Base-by-base conservation (phyloP, 805 yeast genomes). In the Ogataea ganodermae region DNA sequence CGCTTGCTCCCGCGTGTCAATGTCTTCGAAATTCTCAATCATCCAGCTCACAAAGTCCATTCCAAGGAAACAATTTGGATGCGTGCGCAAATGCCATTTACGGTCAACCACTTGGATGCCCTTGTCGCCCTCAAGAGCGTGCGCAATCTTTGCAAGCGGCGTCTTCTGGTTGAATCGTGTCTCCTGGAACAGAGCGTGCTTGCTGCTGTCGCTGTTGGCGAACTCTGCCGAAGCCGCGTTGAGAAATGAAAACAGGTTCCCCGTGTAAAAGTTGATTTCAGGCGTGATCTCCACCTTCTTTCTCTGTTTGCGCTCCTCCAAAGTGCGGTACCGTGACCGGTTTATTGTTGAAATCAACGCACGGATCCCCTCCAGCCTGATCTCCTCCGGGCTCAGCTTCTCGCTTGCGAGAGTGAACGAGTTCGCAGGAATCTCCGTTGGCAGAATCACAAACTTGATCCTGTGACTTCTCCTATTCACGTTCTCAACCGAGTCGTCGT, bases 331-430 rank as follows among this genome's bases (percentile, higher is more conserved):
- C 38, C 75, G 71, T 2, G 84, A 78, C 52, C 82, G 75, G 53
- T 84, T 83, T 12, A 90, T 77, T 23, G 79, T 66, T 1, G 80
- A 72, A 48, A 84, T 84, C 51, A 88, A 68, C 38, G 82, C 80
- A 37, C 92, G 72, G 17, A 92, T 70, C 0, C 98, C 99, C 63
- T 92, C 98, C n/a, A 92, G 76, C 46, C 96, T 70, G n/a, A 86
- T 78, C 65, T 92, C 98, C 61, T 92, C 99, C 2, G 85, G 82
- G 0, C 81, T 78, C 42, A 91, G 70, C 21, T 76, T 74, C 56
- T 89, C 96, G 51, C 76, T 78, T 1, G 61, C 61, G 6, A 65
- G 43, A 8, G 61, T 62, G 67, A 52, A 68, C 48, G 75, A 72
- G 53, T 75, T 74, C 48, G 80, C 75, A 0, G 90, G 84, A 16